Base-by-base conservation (phyloP, 306 rosid genomes). In the Cajanus cajan region DNA sequence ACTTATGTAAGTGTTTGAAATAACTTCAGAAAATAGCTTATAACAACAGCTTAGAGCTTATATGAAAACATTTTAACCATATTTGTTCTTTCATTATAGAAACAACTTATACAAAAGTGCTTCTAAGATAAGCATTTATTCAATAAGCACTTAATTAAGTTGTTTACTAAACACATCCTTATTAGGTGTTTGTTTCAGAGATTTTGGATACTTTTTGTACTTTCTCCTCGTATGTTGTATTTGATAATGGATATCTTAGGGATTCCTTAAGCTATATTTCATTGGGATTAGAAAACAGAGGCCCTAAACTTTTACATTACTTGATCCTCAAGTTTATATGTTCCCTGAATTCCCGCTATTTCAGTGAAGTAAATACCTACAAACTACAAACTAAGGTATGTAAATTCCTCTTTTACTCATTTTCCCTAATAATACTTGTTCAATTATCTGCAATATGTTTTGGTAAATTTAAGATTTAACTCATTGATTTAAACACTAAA, bases 391-490 rank as follows among this genome's bases (percentile, higher is more conserved):
- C 79, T 22, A 57, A 52, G 51, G 59, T 19, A 33, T 33, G 44
- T 54, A 79, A 28, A 67, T 73, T 73, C 76, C 37, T 63, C 37
- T 71, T 58, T 48, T 54, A 78, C 15, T 34, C 66, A 64, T 41
- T 72, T 52, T 64, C 39, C 78, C 59, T 11, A 36, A 61, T 37
- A 45, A 72, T 33, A 80, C 62, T 68, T 52, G 55, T 39, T 50
- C 73, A 39, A 51, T 61, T 39, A 59, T 59, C 59, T 31, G 33
- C 78, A 50, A 47, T 67, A 48, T 66, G 77, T 72, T 79, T 31
- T 62, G 71, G 64, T 41, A 62, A 69, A 65, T 52, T n/a, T 75
- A 63, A 41, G 54, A 79, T 59, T 18, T 79, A 57, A 59, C 52
- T 57, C 55, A 39, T 58, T n/a, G n/a, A n/a, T n/a, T n/a, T n/a